phyloP scores from a whole-genome alignment of 2,329 filamentous ascomycete genomes.

The Sarocladium strictum region DNA sequence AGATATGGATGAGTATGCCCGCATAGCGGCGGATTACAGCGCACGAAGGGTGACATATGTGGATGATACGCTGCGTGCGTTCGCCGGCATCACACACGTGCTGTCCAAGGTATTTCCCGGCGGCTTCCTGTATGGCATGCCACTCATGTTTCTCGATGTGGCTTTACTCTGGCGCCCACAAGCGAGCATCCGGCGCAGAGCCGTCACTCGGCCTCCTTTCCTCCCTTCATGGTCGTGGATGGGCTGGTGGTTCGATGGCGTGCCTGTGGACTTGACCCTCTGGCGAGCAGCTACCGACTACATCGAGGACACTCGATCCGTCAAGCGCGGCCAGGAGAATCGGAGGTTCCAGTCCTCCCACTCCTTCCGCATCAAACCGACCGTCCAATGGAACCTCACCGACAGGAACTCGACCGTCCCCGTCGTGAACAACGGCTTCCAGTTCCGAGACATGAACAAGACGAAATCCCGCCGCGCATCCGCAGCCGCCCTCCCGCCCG shows the following conservation, averaged over 20 bases:
- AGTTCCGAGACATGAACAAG: slow-evolving; percentile 31
- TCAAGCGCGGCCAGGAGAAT: slow-evolving; percentile 23
- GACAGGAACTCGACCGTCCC: slow-evolving; percentile 29
- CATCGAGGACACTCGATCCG: slow-evolving; percentile 29
- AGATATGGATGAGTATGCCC: slow-evolving; percentile 38
- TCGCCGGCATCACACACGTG: slow-evolving; percentile 35
- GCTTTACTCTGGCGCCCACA: slow-evolving; percentile 39
- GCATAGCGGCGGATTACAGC: slow-evolving; percentile 38
- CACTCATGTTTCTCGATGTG: slow-evolving; percentile 38
- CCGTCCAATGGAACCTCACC: slow-evolving; percentile 33
- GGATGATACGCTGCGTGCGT: slow-evolving; percentile 36
- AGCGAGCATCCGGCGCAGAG: slow-evolving; percentile 34
- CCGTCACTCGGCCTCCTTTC: slow-evolving; percentile 29
- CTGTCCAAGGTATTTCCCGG: slow-evolving; percentile 35
- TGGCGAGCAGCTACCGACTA: slow-evolving; percentile 39
- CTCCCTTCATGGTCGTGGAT: slow-evolving; percentile 42
- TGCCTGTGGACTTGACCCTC: slow-evolving; percentile 34
- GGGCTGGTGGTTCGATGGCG: slow-evolving; percentile 41
- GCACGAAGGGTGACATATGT: slow-evolving; percentile 31
- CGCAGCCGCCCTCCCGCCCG: slow-evolving; percentile 26
- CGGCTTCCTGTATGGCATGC: slow-evolving; percentile 40
- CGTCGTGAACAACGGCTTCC: slow-evolving; percentile 30
- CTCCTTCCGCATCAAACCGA: slow-evolving; percentile 31
- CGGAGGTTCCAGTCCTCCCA: slow-evolving; percentile 29
- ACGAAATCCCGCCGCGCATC: slow-evolving; percentile 22